Base-by-base conservation (phyloP, 139 green algal species). In the Medakamo hakoo region DNA sequence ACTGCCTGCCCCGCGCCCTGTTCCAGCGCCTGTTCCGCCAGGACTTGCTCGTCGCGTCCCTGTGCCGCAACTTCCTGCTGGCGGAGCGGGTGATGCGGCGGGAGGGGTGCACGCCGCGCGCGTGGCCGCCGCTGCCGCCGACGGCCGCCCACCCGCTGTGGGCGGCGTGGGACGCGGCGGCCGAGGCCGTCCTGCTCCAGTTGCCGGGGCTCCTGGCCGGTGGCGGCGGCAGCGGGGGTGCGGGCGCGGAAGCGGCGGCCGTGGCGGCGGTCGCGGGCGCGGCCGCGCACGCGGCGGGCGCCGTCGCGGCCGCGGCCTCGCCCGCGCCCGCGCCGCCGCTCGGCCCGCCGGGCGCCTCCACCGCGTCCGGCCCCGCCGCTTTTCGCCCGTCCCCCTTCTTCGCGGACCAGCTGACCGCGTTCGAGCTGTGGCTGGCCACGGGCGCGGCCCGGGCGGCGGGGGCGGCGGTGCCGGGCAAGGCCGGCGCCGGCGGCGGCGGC, bases 51-150 rank as follows among this genome's bases (percentile, higher is more conserved):
- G 88, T 98, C 24, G 93, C 93, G 1, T 90, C 78, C 0, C 78
- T 99, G 21, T 98, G 98, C 76, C 84, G 93, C 70, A 99, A 99
- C 76, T 98, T 97, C 63, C 73, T 99, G 69, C 80, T 99, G 58
- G 92, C 93, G 16, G 91, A 98, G 79, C 80, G 93, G 56, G 86
- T 99, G 67, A 94, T 99, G 88, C 76, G 84, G 1, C 80, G 86
- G 0, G 70, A 74, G 16, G 79, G 78, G 67, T 95, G 88, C 81
- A 90, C 73, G 25, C 92, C 92, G 0, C 66, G 94, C 4, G 88
- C 78, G 27, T 62, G 74, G 71, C 93, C 93, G 5, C 76, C 76
- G 4, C 83, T 99, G 76, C 93, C 91, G 61, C 84, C 90, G 59
- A 97, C 87, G 9, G 82, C 95, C 74, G 82, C 96, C 74, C 93